Conservation (phyloP, 345 rosid species). For the Balakata baccata region DNA sequence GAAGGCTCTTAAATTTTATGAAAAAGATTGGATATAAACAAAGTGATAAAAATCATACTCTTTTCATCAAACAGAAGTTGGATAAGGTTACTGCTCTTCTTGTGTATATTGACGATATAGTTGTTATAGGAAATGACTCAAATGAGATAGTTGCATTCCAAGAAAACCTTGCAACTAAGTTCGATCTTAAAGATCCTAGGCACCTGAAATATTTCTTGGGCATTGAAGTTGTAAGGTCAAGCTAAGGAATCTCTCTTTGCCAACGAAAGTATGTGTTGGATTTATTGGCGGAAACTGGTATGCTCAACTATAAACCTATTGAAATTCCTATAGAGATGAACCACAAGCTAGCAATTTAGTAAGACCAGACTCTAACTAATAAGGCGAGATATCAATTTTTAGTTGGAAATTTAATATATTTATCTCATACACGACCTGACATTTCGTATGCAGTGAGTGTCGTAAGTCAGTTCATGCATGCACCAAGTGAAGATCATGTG, state of each 20-base stretch:
- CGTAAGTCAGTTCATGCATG: constrained; percentile 8
- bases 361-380: background rate
- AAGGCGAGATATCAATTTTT: background rate
- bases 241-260: background rate
- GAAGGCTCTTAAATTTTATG: too few relatives aligned
- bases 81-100: too few relatives aligned
- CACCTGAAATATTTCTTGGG: background rate
- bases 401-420: background rate
- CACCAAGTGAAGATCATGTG: constrained; percentile 3
- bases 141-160: too few relatives aligned
- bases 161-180: too few relatives aligned
- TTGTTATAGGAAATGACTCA: too few relatives aligned
- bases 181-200: background rate
- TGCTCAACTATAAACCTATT: background rate
- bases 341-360: background rate
- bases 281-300: background rate
- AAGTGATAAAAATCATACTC: too few relatives aligned
- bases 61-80: too few relatives aligned
- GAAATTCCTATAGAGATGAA: background rate
- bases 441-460: background rate
- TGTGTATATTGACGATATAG: too few relatives aligned
- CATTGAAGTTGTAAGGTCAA: background rate
- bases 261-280: background rate
- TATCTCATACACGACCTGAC: background rate
- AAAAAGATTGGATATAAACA: too few relatives aligned